phyloP scores from a whole-genome alignment of 495 filamentous ascomycete genomes.

The Trichocladium antarcticum region DNA sequence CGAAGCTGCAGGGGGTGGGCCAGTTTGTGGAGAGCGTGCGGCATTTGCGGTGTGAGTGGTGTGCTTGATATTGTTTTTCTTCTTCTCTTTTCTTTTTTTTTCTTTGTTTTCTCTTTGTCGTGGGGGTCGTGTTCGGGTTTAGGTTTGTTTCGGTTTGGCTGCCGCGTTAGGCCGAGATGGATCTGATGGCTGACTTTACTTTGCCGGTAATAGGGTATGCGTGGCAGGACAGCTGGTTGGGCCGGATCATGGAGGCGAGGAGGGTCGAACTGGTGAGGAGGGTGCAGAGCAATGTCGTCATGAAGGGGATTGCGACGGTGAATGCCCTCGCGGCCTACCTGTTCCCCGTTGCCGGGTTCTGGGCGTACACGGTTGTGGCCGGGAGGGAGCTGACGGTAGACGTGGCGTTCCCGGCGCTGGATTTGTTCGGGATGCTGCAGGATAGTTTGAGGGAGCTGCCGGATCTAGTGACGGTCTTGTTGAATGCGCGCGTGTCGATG shows the following conservation, averaged over 20 bases:
- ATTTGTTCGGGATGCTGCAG: slow-evolving; percentile 66
- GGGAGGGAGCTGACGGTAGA: slow-evolving; percentile 57
- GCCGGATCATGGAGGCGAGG: slow-evolving; percentile 57
- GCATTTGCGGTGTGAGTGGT: slow-evolving; percentile 76
- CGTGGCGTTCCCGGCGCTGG: slow-evolving; percentile 69
- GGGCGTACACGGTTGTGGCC: slow-evolving; percentile 61
- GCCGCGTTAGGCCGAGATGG: too few species aligned
- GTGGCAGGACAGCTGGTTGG: slow-evolving; percentile 73
- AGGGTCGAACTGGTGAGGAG: slow-evolving; percentile 54
- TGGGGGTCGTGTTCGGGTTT: too few species aligned
- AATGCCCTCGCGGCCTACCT: slow-evolving; percentile 55
- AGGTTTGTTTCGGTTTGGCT: too few species aligned
- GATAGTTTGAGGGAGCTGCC: slow-evolving; percentile 58
- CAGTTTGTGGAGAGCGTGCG: slow-evolving; percentile 77
- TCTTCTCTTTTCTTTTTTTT: too few species aligned
- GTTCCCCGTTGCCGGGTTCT: slow-evolving; percentile 69
- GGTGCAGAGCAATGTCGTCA: slow-evolving; percentile 53
- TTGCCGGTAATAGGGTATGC: too few species aligned
- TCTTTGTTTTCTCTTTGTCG: too few species aligned
- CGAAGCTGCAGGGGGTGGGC: slow-evolving; percentile 58
- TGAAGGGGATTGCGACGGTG: slow-evolving; percentile 45
- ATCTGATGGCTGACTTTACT: too few species aligned
- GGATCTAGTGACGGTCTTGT: slow-evolving; percentile 53
- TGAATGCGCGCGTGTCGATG: slow-evolving; percentile 66
- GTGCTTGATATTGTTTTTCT: too few species aligned